A percentile compares a stretch with the other conserved stretches of the same genome.
phyloP scores from a whole-genome alignment of 139 green algal genomes.

The Tetraselmis striata region DNA sequence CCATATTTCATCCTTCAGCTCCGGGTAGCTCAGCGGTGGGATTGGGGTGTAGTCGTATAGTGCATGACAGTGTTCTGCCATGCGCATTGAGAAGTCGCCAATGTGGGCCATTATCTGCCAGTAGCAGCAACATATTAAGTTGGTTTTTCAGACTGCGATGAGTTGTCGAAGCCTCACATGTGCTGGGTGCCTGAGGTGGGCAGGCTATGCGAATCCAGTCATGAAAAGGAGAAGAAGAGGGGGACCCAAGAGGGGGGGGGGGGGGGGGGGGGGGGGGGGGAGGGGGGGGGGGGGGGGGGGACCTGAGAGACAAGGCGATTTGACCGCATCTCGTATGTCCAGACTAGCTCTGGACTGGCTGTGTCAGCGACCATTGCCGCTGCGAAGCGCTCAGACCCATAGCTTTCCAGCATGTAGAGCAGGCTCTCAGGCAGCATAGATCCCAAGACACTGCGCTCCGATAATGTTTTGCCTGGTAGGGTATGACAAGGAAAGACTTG shows the following conservation, averaged over 20 bases:
- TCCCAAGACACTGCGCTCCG: constrained; percentile 70
- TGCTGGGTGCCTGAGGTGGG: too few species aligned
- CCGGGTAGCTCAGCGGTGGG: constrained; percentile 78
- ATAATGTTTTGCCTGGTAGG: constrained; percentile 30
- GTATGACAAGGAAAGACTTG: neutral
- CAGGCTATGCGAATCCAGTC: too few species aligned
- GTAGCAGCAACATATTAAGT: too few species aligned
- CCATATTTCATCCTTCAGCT: constrained; percentile 80
- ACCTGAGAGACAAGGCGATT: constrained; percentile 67
- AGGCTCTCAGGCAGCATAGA: constrained; percentile 81
- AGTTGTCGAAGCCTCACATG: too few species aligned
- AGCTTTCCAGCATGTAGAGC: constrained; percentile 74
- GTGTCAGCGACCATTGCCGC: constrained; percentile 67
- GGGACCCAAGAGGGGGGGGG: too few species aligned
- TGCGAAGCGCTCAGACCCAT: constrained; percentile 65
- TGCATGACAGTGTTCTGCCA: constrained; percentile 51
- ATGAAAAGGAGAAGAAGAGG: too few species aligned
- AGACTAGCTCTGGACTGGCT: constrained; percentile 89
- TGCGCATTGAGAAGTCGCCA: constrained; percentile 49
- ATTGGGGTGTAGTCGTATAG: constrained; percentile 86
- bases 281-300: neutral
- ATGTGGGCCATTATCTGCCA: constrained; percentile 61
- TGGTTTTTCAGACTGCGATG: too few species aligned
- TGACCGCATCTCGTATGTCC: constrained; percentile 81
- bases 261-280: too few species aligned